Conservation (phyloP, 2,329 filamentous ascomycete species). For the Ambrosiella cleistominuta region DNA sequence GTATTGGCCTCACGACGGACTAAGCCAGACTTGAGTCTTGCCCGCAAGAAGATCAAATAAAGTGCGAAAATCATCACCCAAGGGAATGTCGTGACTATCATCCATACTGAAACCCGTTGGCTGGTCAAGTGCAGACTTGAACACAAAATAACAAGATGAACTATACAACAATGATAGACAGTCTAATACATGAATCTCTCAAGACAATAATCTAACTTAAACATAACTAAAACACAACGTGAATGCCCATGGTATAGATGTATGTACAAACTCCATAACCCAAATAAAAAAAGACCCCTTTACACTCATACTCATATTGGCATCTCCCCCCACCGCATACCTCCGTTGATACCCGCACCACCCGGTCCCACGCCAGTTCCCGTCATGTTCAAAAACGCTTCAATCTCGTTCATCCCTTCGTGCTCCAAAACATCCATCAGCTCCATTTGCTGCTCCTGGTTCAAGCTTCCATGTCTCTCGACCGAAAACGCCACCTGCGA, state of each 20-base stretch:
- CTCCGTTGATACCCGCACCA: constrained; percentile 10
- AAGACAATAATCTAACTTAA: neutral
- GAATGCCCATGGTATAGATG: neutral
- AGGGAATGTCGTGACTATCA: too few relatives aligned
- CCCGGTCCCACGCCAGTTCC: constrained; percentile 14
- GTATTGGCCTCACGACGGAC: too few relatives aligned
- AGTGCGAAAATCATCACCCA: too few relatives aligned
- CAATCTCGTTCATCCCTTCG: constrained; percentile 44
- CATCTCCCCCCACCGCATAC: constrained; percentile 8
- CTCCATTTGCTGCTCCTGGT: constrained; percentile 65
- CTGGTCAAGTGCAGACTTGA: too few relatives aligned
- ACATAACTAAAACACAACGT: neutral
- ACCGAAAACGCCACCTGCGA: constrained; percentile 21
- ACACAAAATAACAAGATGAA: too few relatives aligned
- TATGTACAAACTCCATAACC: neutral
- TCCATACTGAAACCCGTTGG: too few relatives aligned
- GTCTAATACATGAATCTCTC: too few relatives aligned
- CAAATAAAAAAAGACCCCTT: neutral
- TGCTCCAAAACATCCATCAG: constrained; percentile 65
- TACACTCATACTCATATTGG: constrained; percentile 1
- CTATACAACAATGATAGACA: too few relatives aligned
- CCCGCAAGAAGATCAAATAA: too few relatives aligned
- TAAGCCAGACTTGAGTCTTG: too few relatives aligned
- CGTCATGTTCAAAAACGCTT: constrained; percentile 35
- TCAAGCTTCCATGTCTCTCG: constrained; percentile 50